A percentile compares a stretch with the other conserved stretches of the same genome.
Conservation (phyloP, 495 filamentous ascomycete species). For the Tuber borchii region DNA sequence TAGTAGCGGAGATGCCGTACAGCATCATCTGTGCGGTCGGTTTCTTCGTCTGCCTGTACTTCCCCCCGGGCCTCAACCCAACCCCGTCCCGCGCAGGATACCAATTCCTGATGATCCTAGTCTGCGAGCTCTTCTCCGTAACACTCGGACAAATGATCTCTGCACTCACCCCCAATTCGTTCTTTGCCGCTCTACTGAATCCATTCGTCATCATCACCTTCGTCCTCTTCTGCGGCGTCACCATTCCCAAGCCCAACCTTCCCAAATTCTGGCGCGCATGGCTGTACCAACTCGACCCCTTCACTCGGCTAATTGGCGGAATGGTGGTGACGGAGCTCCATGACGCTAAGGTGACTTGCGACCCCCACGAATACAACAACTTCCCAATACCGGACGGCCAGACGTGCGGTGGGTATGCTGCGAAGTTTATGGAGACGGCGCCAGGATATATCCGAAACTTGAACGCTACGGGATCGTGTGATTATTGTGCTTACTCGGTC, state of each 20-base stretch:
- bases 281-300: conserved; percentile 78
- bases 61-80: conserved; percentile 58
- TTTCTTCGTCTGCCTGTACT: conserved; percentile 73
- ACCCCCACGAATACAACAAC: conserved; percentile 51
- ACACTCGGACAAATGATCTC: conserved; percentile 63
- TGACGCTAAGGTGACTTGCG: conserved; percentile 56
- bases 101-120: conserved; percentile 72
- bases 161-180: conserved; percentile 61
- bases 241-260: conserved; percentile 67
- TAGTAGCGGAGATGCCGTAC: conserved; percentile 72
- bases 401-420: conserved; percentile 61
- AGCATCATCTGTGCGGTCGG: conserved; percentile 62
- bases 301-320: conserved; percentile 73
- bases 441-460: conserved; percentile 58
- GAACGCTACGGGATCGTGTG: conserved; percentile 55
- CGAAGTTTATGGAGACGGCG: conserved; percentile 58
- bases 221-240: conserved; percentile 76
- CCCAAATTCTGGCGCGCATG: conserved; percentile 71
- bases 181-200: conserved; percentile 66
- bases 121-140: conserved; percentile 71
- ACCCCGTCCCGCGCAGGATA: conserved; percentile 61
- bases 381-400: conserved; percentile 58
- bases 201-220: conserved; percentile 75
- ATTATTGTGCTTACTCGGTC: conserved; percentile 70
- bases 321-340: conserved; percentile 72